Conservation (phyloP, 139 green algal species). For the Limnomonas spitsbergensis region DNA sequence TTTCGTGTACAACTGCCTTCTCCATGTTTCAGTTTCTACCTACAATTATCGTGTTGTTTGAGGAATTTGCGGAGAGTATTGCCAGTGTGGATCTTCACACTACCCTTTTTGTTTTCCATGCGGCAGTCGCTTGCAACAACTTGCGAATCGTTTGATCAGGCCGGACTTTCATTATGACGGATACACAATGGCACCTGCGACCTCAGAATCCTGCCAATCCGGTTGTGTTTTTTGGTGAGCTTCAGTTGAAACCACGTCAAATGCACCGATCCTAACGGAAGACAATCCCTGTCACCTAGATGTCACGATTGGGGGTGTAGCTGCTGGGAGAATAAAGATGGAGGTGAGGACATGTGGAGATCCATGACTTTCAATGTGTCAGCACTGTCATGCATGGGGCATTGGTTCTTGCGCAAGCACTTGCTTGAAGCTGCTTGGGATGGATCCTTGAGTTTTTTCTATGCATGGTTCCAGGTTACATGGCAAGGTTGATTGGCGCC, state of each 20-base stretch:
- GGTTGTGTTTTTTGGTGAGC: slow-evolving; percentile 89
- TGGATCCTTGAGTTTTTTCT: background rate
- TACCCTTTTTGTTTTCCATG: too few relatives aligned
- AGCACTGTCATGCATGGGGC: background rate
- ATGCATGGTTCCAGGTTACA: background rate
- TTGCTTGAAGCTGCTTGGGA: too few relatives aligned
- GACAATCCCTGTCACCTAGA: slow-evolving; percentile 48
- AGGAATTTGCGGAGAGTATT: too few relatives aligned
- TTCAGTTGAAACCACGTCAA: background rate
- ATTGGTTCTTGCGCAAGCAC: background rate
- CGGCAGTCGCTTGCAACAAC: too few relatives aligned
- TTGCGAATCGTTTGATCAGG: too few relatives aligned
- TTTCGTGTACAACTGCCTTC: too few relatives aligned
- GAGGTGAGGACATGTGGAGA: background rate
- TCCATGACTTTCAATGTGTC: background rate
- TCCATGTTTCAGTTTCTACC: too few relatives aligned
- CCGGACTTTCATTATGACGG: slow-evolving; percentile 14
- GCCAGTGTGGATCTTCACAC: too few relatives aligned
- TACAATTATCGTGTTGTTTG: too few relatives aligned
- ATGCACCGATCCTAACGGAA: background rate
- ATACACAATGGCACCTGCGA: slow-evolving; percentile 76
- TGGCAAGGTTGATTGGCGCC: background rate
- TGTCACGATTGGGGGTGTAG: slow-evolving; percentile 75
- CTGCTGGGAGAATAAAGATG: slow-evolving; percentile 72
- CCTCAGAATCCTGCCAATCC: slow-evolving; percentile 71